Evolutionary conservation across 2,329 filamentous ascomycete genomes (phyloP).

Genomic region (Akanthomyces muscarius): DNA sequence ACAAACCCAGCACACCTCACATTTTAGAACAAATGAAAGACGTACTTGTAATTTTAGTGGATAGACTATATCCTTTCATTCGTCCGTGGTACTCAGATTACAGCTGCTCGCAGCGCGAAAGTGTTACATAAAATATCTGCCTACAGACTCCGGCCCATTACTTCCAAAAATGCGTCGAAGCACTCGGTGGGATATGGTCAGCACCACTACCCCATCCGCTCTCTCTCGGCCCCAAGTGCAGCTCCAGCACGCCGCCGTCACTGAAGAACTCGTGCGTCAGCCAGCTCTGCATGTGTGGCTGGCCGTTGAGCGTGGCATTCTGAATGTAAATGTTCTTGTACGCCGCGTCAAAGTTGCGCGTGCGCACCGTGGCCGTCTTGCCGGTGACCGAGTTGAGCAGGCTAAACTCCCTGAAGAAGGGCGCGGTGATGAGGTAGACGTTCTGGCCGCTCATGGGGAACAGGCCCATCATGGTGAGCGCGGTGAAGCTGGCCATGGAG

Average conservation of each 20-base stretch:
- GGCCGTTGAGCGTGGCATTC: slow-evolving; percentile 52
- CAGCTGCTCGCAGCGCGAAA: too few species aligned
- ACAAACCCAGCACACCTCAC: too few species aligned
- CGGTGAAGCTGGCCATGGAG: slow-evolving; percentile 51
- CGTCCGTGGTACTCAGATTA: too few species aligned
- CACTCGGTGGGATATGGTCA: slow-evolving; percentile 23
- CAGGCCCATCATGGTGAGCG: slow-evolving; percentile 48
- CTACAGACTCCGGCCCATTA: not conserved
- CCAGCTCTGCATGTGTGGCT: slow-evolving; percentile 55
- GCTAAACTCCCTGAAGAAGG: slow-evolving; percentile 46
- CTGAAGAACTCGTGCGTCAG: slow-evolving; percentile 56
- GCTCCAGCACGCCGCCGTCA: slow-evolving; percentile 53
- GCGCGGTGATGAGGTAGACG: slow-evolving; percentile 49
- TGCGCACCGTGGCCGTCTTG: slow-evolving; percentile 30
- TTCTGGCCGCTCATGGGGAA: slow-evolving; percentile 53
- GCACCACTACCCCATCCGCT: slow-evolving; percentile 16
- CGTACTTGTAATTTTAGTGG: too few species aligned
- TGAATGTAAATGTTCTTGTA: slow-evolving; percentile 56
- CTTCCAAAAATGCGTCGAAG: slow-evolving; percentile 25
- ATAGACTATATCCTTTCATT: too few species aligned
- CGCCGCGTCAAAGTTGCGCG: slow-evolving; percentile 35
- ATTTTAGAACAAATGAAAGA: too few species aligned
- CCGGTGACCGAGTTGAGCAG: slow-evolving; percentile 28
- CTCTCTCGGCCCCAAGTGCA: slow-evolving; percentile 18
- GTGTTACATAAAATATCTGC: too few species aligned